Evolutionary conservation across 2,329 filamentous ascomycete species (phyloP).

Genomic region (Fusarium cyanostomum): DNA sequence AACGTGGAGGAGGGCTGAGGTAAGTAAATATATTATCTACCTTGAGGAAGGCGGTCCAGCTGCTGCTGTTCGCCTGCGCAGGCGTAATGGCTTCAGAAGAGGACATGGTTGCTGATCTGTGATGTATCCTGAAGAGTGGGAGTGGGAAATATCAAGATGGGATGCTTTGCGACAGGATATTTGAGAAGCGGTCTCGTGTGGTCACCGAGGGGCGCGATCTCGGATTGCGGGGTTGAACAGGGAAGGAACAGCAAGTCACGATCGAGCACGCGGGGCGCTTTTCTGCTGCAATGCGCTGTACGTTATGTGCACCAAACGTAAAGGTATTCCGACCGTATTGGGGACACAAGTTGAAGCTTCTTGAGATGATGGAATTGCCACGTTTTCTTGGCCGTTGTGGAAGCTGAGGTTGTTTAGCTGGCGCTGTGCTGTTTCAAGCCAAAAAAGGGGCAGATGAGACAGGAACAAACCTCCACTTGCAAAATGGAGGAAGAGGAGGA

Average conservation of each 20-base stretch:
- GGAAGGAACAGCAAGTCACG: slow-evolving; percentile 18
- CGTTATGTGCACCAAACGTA: slow-evolving; percentile 3
- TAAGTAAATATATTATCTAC: slow-evolving; percentile 44
- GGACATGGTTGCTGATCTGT: slow-evolving; percentile 43
- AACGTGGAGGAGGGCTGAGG: background rate
- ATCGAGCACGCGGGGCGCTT: slow-evolving; percentile 24
- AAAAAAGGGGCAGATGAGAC: slow-evolving; percentile 10
- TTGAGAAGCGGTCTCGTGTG: slow-evolving; percentile 31
- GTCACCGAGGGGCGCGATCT: slow-evolving; percentile 37
- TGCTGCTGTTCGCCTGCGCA: slow-evolving; percentile 54
- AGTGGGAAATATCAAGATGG: slow-evolving; percentile 2
- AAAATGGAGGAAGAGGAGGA: background rate
- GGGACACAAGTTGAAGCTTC: background rate
- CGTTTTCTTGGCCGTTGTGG: background rate
- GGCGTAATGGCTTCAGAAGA: slow-evolving; percentile 43
- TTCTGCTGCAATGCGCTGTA: slow-evolving; percentile 7
- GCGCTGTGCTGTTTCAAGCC: background rate
- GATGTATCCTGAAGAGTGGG: slow-evolving; percentile 3
- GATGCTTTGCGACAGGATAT: slow-evolving; percentile 23
- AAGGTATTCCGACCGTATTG: background rate
- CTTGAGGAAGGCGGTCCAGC: slow-evolving; percentile 64
- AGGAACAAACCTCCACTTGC: background rate
- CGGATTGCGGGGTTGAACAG: slow-evolving; percentile 41
- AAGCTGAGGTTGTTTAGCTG: background rate
- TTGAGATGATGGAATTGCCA: background rate